These are phyloP conservation scores for Penicillium sp. DNA, from an alignment of 2,329 filamentous ascomycete species.

Conservation along the genomic window DNA sequence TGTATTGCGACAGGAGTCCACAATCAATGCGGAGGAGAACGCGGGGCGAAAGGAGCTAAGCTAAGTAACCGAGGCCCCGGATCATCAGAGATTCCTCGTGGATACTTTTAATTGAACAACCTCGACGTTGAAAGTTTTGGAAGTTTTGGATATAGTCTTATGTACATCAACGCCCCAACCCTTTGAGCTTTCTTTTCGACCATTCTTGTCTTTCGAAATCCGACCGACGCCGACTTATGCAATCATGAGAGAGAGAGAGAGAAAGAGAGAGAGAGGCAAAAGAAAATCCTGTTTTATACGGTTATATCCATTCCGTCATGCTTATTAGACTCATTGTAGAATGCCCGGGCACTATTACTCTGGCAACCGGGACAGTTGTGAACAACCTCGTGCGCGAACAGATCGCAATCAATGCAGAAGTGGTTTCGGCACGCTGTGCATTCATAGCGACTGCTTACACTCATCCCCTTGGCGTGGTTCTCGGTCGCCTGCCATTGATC, in stretches of 20 bases:
- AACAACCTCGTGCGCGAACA: constrained; percentile 88
- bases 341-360: constrained; percentile 29
- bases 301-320: constrained; percentile 36
- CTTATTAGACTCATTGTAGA: constrained; percentile 9
- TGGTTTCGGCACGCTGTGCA: constrained; percentile 83
- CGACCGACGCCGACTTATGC: constrained; percentile 7
- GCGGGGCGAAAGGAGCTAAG: constrained; percentile 6
- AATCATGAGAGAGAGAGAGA: background rate
- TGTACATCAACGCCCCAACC: background rate
- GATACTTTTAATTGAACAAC: background rate
- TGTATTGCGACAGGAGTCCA: background rate
- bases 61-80: constrained; percentile 11
- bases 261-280: background rate
- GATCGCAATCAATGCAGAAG: constrained; percentile 97
- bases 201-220: background rate
- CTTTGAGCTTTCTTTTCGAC: background rate
- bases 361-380: constrained; percentile 95
- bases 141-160: background rate
- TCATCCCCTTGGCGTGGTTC: constrained; percentile 59
- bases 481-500: constrained; percentile 35
- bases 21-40: constrained; percentile 3
- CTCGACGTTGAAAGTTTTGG: background rate
- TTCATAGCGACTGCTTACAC: constrained; percentile 81
- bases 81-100: background rate
- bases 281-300: constrained; percentile 7